Evolutionary conservation across 148 eudicot genomes (phyloP), one percentile per base, ranked within the genome.

Genomic region (Rhododendron molle): DNA sequence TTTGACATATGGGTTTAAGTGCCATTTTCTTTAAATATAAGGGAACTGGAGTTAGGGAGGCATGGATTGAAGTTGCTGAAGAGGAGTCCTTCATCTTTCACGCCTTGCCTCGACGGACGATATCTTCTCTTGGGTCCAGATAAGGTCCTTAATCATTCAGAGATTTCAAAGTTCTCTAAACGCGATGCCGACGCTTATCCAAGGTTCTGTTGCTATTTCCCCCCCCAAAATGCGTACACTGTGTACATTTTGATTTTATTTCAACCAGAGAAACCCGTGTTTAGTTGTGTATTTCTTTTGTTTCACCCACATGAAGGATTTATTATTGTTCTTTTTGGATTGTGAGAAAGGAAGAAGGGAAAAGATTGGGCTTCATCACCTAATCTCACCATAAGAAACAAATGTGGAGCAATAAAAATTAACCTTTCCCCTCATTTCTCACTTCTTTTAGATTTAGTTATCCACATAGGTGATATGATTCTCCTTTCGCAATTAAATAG

Each of bases 101-200:
- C 98, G 83, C 98, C 98, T 30, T 93, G 95, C 90, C 86, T 91
- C 76, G 98, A 97, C 81, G 98, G 98, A 44, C 92, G 94, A 74
- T 95, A 92, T 88, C 95, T 97, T 81, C 86, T 97, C 44, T 93
- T 97, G 84, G 98, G 99, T 79, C 83, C 93, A 83, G 98, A 93
- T 89, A 90, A 91, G 87, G 94, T 92, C 49, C 90, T 92, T 20
- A 94, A 92, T 86, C 85, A 87, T 87, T 89, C 96, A 0, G 94
- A 97, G 88, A 97, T 97, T 89, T 93, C 96, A 0, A 97, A 97
- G 88, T 95, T 95, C 88, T 97, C 98, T 3, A 67, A 82, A n/a
- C 87, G 82, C 3, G 98, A 97, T 85, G 99, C 98, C 0, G 93
- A 93, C 49, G 95, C 98, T 89, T 95, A 92, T 85, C 93, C 95